Evolutionary conservation across 225 moss, liverwort and hornwort genomes (phyloP), one percentile per base, ranked within the genome.

Genomic region (Takakia lepidozioides): DNA sequence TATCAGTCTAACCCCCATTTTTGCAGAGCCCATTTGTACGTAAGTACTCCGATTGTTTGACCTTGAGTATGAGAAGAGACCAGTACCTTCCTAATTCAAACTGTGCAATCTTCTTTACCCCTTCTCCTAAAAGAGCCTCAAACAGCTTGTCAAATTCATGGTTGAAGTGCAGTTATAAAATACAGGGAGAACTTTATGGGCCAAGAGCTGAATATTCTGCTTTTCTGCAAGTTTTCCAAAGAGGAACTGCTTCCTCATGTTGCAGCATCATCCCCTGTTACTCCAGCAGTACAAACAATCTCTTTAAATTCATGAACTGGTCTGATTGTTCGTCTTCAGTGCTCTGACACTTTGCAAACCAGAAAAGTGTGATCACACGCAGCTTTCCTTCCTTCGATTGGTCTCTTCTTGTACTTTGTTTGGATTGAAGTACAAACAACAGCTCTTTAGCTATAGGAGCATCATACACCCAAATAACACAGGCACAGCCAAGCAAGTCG

Each of bases 251-350:
- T 3, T 68, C 44, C 0, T 85, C 69, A 30, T 74, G 67, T 78
- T 92, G 92, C 44, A 92, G 45, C 92, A 92, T 92, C 65, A 92
- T 75, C 47, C 92, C 92, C 92, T 92, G 55, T 24, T 50, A 11
- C n/a, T n/a, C n/a, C n/a, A n/a, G n/a, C n/a, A n/a, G n/a, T n/a
- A n/a, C n/a, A n/a, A n/a, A n/a, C n/a, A n/a, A n/a, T n/a, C n/a
- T n/a, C n/a, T n/a, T n/a, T n/a, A n/a, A n/a, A n/a, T n/a, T n/a
- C n/a, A n/a, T n/a, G n/a, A n/a, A n/a, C n/a, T n/a, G n/a, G n/a
- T n/a, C n/a, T n/a, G n/a, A n/a, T n/a, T n/a, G n/a, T n/a, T n/a
- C n/a, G n/a, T n/a, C n/a, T n/a, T n/a, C n/a, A n/a, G n/a, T n/a
- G n/a, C n/a, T n/a, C n/a, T n/a, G n/a, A n/a, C n/a, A n/a, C n/a